phyloP scores from a whole-genome alignment of 169 alveolate species.

The Plasmodium yoelii region DNA sequence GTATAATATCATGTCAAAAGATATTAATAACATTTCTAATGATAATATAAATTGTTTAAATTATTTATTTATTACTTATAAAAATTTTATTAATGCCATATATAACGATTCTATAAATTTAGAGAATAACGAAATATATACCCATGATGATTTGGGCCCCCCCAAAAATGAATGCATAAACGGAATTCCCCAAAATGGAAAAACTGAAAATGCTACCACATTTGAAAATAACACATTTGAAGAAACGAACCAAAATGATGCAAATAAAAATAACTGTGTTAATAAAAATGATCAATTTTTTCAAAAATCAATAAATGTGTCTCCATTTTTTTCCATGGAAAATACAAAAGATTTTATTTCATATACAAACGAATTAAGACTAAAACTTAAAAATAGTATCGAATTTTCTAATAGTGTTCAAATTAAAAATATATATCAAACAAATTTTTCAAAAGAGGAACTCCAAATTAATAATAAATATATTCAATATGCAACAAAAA shows the following conservation, averaged over 20 bases:
- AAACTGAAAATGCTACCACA: not conserved
- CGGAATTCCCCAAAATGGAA: not conserved
- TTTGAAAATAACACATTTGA: too few species aligned
- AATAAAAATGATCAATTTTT: too few species aligned
- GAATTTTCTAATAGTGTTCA: constrained; percentile 4
- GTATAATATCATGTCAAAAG: constrained; percentile 29
- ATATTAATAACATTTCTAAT: not conserved
- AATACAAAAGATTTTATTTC: constrained; percentile 11
- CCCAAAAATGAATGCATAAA: not conserved
- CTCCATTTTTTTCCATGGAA: constrained; percentile 11
- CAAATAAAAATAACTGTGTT: too few species aligned
- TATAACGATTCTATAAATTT: constrained; percentile 10
- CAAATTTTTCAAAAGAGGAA: constrained; percentile 20
- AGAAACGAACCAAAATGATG: too few species aligned
- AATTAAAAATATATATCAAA: constrained; percentile 50
- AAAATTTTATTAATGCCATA: constrained; percentile 29
- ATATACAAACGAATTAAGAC: constrained; percentile 16
- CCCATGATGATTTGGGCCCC: too few species aligned
- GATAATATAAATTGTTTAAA: constrained; percentile 12
- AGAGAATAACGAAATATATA: not conserved
- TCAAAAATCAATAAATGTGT: constrained; percentile 17
- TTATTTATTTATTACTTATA: constrained; percentile 25
- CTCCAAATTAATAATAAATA: constrained; percentile 22
- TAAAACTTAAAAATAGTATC: constrained; percentile 22
- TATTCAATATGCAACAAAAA: constrained; percentile 39